Evolutionary conservation across 805 yeast species (phyloP), one percentile per base, ranked within the genome.

Genomic region (Candida anglica): DNA sequence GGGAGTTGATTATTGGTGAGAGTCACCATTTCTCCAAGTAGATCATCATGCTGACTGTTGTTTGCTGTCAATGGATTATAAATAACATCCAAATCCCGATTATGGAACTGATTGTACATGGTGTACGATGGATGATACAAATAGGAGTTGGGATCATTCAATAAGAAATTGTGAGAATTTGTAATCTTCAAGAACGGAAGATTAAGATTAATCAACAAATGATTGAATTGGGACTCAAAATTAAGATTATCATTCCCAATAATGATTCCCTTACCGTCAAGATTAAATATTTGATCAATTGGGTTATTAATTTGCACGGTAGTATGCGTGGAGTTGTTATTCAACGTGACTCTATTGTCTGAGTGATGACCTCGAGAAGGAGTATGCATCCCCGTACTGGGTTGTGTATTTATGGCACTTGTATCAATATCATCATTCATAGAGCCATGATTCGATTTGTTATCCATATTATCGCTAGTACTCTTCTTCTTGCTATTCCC

Each of bases 181-280:
- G 70, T 58, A 24, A 67, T 64, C 37, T 66, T 67, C 41, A 67
- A 53, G 30, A 66, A 65, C 10, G 73, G 73, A 22, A 67, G 48
- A 36, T 62, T 60, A 42, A 66, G 55, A 42, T 64, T 66, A 36
- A 66, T 65, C 37, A 67, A 54, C 28, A 67, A 49, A 42, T 63
- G 69, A 39, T 67, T 66, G 47, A 67, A 63, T 40, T 67, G 73
- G 11, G 69, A 61, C 42, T 67, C 73, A 37, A 67, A 66, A 37
- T 66, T 66, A 32, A 66, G 41, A 38, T 66, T 66, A 39, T 66
- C 73, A 41, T 66, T 66, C 3, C 73, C 73, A 27, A 66, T 67
- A 23, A 67, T 62, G 15, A 66, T 47, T 1, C 73, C 72, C 34
- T 66, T 65, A 22, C 53, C 49, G 39, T 67, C 67, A 22, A 66